These are phyloP conservation scores for Suillus paluster DNA, from an alignment of 768 basidiomycete species.

Conservation along the genomic window DNA sequence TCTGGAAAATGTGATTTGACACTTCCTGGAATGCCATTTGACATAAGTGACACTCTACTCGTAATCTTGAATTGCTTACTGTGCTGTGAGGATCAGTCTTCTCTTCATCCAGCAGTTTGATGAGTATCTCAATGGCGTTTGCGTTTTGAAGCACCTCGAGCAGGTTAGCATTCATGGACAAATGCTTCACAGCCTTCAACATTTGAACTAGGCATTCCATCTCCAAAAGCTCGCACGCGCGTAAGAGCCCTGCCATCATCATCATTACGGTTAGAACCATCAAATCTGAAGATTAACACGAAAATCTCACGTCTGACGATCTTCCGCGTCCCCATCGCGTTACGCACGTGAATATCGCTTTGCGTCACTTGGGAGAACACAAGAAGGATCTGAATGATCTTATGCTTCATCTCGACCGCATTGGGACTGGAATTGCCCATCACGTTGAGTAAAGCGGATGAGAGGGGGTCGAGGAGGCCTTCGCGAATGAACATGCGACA, in stretches of 20 bases:
- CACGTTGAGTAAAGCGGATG: slow-evolving; percentile 87
- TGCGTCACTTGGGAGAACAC: slow-evolving; percentile 98
- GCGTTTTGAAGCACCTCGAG: slow-evolving; percentile 96
- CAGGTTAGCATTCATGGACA: slow-evolving; percentile 90
- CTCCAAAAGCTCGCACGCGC: slow-evolving; percentile 86
- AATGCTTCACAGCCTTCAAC: slow-evolving; percentile 94
- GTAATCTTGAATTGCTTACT: slow-evolving; percentile 51
- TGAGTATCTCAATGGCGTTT: slow-evolving; percentile 91
- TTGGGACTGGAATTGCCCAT: slow-evolving; percentile 72
- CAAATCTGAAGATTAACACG: slow-evolving; percentile 12
- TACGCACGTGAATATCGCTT: slow-evolving; percentile 90
- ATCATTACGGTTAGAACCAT: neutral
- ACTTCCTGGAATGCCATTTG: slow-evolving; percentile 69
- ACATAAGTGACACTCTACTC: neutral
- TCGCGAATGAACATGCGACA: slow-evolving; percentile 98
- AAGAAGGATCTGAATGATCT: slow-evolving; percentile 86
- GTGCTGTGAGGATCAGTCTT: slow-evolving; percentile 79
- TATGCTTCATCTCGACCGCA: slow-evolving; percentile 77
- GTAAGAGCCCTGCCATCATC: slow-evolving; percentile 66
- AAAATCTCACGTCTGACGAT: slow-evolving; percentile 79
- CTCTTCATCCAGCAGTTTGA: slow-evolving; percentile 82
- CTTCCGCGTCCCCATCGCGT: slow-evolving; percentile 88
- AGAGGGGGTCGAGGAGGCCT: slow-evolving; percentile 91
- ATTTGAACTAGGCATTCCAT: slow-evolving; percentile 87
- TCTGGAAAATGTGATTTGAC: slow-evolving; percentile 96